Evolutionary conservation across 139 green algal species (phyloP).

Genomic region (Closterium sp.): DNA sequence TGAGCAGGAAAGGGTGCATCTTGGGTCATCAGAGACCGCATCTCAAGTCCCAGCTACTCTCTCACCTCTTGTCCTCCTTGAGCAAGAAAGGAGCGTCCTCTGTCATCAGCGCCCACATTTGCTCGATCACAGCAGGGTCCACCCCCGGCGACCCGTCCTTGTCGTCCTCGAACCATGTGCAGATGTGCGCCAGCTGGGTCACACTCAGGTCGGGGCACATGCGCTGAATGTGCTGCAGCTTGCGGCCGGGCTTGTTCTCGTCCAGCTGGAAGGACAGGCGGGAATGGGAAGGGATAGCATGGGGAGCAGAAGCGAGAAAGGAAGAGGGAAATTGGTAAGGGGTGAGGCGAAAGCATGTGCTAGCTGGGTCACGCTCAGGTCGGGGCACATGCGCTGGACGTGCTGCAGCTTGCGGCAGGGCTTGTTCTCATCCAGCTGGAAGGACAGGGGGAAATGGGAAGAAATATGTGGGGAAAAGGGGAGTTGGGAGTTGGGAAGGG

Average conservation of each 20-base stretch:
- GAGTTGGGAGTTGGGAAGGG: too few species aligned
- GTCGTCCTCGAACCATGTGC: constrained; percentile 17
- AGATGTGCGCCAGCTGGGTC: neutral
- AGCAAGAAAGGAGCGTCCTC: constrained; percentile 1
- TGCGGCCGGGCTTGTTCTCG: neutral
- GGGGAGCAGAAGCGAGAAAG: too few species aligned
- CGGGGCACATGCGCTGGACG: neutral
- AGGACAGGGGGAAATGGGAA: too few species aligned
- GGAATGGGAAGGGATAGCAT: neutral
- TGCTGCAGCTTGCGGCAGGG: neutral
- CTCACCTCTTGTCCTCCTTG: constrained; percentile 22
- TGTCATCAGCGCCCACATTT: neutral
- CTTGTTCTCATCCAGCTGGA: neutral
- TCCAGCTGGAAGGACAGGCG: neutral
- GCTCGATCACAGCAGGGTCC: neutral
- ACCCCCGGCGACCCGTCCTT: neutral
- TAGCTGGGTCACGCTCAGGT: neutral
- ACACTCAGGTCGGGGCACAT: neutral
- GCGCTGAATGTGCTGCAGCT: constrained; percentile 1
- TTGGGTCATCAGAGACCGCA: neutral
- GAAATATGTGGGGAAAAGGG: too few species aligned
- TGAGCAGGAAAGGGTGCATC: constrained; percentile 1
- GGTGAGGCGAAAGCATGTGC: too few species aligned
- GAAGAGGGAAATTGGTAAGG: too few species aligned
- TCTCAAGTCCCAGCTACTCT: too few species aligned